Evolutionary conservation across 441 rosid genomes (phyloP), one percentile per base, ranked within the genome.

Genomic region (Rhodomyrtus psidioides): DNA sequence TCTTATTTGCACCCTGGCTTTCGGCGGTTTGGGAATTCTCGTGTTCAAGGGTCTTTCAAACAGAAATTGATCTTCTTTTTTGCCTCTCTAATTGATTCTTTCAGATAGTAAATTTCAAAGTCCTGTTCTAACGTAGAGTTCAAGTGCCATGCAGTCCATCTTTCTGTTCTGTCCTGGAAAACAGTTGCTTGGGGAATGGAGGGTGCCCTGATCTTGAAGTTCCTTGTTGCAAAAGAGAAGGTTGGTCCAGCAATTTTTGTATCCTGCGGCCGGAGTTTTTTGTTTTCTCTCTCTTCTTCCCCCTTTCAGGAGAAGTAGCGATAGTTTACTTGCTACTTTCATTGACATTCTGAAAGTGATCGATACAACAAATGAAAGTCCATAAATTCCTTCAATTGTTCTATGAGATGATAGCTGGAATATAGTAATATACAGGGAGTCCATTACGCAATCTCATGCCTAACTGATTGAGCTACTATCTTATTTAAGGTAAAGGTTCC

Each of bases 21-120:
- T 93, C 60, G 94, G 95, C 42, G 91, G 94, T 81, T 13, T 97
- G 62, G 98, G 98, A 55, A 88, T 94, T 87, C 76, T 92, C 83
- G 84, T 94, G 90, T 89, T 90, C 23, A 93, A 84, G 85, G 91
- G 91, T 88, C 87, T 90, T 89, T 87, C 90, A 88, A 90, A 90
- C 88, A 87, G 90, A 44, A 86, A 86, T 83, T 90, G 90, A 91
- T 57, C 79, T 65, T 82, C 81, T 51, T 30, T 39, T 30, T 23
- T 82, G 83, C 85, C 83, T 81, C 27, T 82, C 53, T 58, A 65
- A 65, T 65, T 34, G 79, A 65, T 65, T 65, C 49, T 34, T 65
- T 65, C 79, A 10, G 26, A 65, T 23, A 10, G 46, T 34, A 65
- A 65, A 34, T 34, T 34, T 65, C 79, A 34, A 65, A 65, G 44